Conservation (phyloP, 2,329 filamentous ascomycete species). For the Chalaropsis thielavioides region DNA sequence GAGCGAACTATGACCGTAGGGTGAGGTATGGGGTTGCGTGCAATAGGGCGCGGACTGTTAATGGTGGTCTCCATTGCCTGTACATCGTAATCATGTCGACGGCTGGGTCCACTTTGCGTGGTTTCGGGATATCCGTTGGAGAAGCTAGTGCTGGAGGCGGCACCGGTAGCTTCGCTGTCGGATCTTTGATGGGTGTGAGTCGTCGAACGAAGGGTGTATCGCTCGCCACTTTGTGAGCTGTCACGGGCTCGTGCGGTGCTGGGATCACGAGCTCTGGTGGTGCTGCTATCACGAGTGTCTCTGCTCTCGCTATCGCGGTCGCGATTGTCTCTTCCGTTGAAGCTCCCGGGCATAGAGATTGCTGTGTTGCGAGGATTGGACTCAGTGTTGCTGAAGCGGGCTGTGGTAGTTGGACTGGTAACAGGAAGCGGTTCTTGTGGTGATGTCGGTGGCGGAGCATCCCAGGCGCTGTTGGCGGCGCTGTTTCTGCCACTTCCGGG, state of each 20-base stretch:
- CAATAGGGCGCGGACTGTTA: slow-evolving; percentile 53
- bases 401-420: slow-evolving; percentile 27
- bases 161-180: slow-evolving; percentile 63
- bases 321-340: slow-evolving; percentile 21
- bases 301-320: slow-evolving; percentile 14
- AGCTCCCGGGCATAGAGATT: slow-evolving; percentile 27
- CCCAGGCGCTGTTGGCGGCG: slow-evolving; percentile 38
- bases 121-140: slow-evolving; percentile 70
- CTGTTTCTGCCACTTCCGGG: slow-evolving; percentile 28
- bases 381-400: slow-evolving; percentile 39
- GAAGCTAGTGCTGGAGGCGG: slow-evolving; percentile 65
- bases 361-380: slow-evolving; percentile 26
- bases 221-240: slow-evolving; percentile 32
- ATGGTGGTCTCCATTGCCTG: slow-evolving; percentile 89
- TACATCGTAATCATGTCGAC: slow-evolving; percentile 86
- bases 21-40: slow-evolving; percentile 76
- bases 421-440: not conserved
- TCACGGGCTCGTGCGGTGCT: slow-evolving; percentile 29
- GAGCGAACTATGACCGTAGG: slow-evolving; percentile 90
- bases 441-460: slow-evolving; percentile 26
- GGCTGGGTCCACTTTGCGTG: slow-evolving; percentile 50
- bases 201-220: slow-evolving; percentile 33
- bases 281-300: slow-evolving; percentile 2
- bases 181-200: slow-evolving; percentile 49
- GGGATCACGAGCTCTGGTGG: not conserved